Percentiles rank a stretch among this genome's conserved stretches.
Evolutionary conservation across 2,329 filamentous ascomycete genomes (phyloP).

Genomic region (Aspergillus aculeatinus): DNA sequence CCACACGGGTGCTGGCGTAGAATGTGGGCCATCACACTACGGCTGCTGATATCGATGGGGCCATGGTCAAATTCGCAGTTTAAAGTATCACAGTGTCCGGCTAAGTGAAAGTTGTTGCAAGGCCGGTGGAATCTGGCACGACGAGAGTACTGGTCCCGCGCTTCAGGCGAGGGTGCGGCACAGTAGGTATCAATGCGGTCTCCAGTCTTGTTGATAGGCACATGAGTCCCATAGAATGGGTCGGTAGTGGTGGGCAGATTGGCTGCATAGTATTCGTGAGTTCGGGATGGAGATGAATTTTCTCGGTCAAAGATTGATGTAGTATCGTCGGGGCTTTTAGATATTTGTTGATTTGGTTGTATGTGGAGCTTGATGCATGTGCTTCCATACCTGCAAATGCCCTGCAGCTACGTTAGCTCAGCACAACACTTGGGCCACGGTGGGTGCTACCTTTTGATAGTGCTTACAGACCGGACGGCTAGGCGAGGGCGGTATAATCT

Average conservation of each 20-base stretch:
- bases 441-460: conserved; percentile 31
- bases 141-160: conserved; percentile 42
- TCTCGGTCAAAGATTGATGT: conserved; percentile 9
- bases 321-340: conserved; percentile 20
- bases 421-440: no score
- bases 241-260: conserved; percentile 18
- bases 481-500: conserved; percentile 3
- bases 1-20: conserved; percentile 47
- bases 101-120: conserved; percentile 52
- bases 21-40: conserved; percentile 47
- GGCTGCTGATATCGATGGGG: conserved; percentile 39
- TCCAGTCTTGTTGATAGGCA: conserved; percentile 49
- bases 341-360: conserved; percentile 26
- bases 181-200: conserved; percentile 51
- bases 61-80: conserved; percentile 50
- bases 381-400: conserved; percentile 34
- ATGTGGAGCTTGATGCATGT: conserved; percentile 33
- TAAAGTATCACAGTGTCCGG: conserved; percentile 38
- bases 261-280: conserved; percentile 22
- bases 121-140: conserved; percentile 44
- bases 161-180: conserved; percentile 36
- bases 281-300: conserved; percentile 8
- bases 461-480: conserved; percentile 31
- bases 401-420: conserved; percentile 21
- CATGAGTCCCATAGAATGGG: conserved; percentile 26